Percentiles rank a stretch among this genome's conserved stretches.
Conservation (phyloP, 768 basidiomycete species). For the Lanmaoa pseudosensibilis region DNA sequence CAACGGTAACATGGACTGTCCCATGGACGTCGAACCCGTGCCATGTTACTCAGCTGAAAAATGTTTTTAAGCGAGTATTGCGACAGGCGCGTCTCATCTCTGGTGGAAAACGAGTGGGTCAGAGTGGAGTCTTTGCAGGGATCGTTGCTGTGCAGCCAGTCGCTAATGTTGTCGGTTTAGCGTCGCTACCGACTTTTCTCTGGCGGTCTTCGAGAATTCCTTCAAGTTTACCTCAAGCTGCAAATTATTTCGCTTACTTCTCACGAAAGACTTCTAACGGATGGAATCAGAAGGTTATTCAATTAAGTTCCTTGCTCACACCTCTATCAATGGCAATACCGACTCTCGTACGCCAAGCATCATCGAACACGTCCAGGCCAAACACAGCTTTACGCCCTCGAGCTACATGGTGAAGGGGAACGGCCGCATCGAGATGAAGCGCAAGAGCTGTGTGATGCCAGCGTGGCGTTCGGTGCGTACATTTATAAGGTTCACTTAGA, state of each 20-base stretch:
- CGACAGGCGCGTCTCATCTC: constrained; percentile 6
- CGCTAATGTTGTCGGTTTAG: constrained; percentile 10
- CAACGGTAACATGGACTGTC: constrained; percentile 18
- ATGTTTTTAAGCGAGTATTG: constrained; percentile 19
- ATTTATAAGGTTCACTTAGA: constrained; percentile 9
- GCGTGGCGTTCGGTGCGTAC: constrained; percentile 19
- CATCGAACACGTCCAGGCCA: constrained; percentile 5
- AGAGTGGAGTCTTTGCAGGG: constrained; percentile 17
- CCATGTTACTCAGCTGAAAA: constrained; percentile 17
- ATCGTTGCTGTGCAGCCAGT: constrained; percentile 16
- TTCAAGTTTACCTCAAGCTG: constrained; percentile 1
- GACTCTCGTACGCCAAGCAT: constrained; percentile 1
- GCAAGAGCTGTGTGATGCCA: constrained; percentile 15
- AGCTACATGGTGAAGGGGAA: constrained; percentile 3
- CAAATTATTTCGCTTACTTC: constrained; percentile 4
- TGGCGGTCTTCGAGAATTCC: constrained; percentile 12
- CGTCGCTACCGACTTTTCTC: constrained; percentile 7
- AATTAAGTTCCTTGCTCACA: background rate
- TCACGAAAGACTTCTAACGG: constrained; percentile 7
- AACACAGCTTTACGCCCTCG: constrained; percentile 7
- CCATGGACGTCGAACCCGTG: constrained; percentile 10
- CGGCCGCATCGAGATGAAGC: constrained; percentile 7
- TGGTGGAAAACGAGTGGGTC: constrained; percentile 17
- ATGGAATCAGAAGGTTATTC: constrained; percentile 18
- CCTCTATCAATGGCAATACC: constrained; percentile 2